Base-by-base conservation (phyloP, 2,329 filamentous ascomycete genomes). In the Colletotrichum simmondsii region DNA sequence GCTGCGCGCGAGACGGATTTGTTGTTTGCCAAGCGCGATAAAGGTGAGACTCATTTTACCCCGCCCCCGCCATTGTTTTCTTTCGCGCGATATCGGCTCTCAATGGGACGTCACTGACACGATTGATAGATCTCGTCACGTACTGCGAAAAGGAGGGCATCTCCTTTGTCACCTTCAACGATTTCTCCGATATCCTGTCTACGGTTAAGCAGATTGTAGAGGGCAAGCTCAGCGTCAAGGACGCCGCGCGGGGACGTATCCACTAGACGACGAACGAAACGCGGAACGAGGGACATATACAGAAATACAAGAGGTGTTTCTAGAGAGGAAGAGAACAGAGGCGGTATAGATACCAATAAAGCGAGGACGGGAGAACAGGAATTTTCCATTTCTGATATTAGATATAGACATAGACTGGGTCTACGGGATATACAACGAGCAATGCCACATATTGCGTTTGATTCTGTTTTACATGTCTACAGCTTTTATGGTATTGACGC, bases 1-100 rank as follows among this genome's bases (percentile, higher is more conserved):
- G 97, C 96, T 10, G 96, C 97, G 3, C 92, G 93, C 77, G 95
- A 98, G 87, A 98, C 95, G 2, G 95, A 98, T 81, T 85, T 98
- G 66, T 87, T 98, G 46, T 98, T 98, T 79, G 96, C 96, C 65
- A 98, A 98, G 88, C 92, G 93, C 75, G 96, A 95, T 26, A 92
- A 94, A 81, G 94, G 93, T 95, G 85, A 77, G 87, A 79, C 2
- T 19, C 26, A 14, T n/a, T 61, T 26, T 52, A 49, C 70, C 49
- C 62, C 52, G 62, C 52, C 57, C 52, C 62, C 52, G 16, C 37
- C 54, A 61, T 61, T 5, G 10, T 52, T 12, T n/a, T n/a, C n/a
- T n/a, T n/a, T n/a, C n/a, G n/a, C n/a, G n/a, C 49, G 61, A 26
- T 37, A 52, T 54, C 61, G 22, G n/a, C 46, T 49, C 26, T 57